phyloP scores from a whole-genome alignment of 2,329 filamentous ascomycete genomes.

The Aspergillus quadrilineatus region DNA sequence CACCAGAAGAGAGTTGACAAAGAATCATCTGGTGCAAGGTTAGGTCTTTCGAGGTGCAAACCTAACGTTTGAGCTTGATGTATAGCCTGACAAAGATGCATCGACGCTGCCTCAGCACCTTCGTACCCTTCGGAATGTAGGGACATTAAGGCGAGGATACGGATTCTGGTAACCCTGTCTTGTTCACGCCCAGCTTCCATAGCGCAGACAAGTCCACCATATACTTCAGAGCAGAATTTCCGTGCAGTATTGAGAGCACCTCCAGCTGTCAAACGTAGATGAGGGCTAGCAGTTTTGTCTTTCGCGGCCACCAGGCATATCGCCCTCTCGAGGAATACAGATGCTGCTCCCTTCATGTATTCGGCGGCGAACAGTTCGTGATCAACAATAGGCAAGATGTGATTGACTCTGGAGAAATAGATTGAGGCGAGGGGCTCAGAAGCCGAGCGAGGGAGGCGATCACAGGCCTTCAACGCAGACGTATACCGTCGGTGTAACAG shows the following conservation, averaged over 20 bases:
- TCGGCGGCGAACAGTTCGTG: constrained; percentile 26
- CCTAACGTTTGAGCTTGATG: constrained; percentile 43
- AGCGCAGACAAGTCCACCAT: constrained; percentile 37
- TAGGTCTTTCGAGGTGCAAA: constrained; percentile 39
- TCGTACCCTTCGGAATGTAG: constrained; percentile 43
- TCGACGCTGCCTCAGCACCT: constrained; percentile 41
- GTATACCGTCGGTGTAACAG: constrained; percentile 27
- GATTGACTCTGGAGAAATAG: constrained; percentile 40
- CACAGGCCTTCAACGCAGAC: constrained; percentile 28
- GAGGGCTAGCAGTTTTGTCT: constrained; percentile 30
- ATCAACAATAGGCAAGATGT: constrained; percentile 40
- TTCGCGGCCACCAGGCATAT: constrained; percentile 45
- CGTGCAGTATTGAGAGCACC: constrained; percentile 35
- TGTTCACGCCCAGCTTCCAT: constrained; percentile 40
- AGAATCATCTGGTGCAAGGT: too few species aligned
- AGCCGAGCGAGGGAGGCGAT: constrained; percentile 34
- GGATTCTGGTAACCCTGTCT: constrained; percentile 39
- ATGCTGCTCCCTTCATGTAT: constrained; percentile 24
- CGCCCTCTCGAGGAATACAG: constrained; percentile 40
- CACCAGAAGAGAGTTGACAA: constrained; percentile 37
- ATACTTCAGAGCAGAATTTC: constrained; percentile 40
- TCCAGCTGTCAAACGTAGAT: constrained; percentile 31
- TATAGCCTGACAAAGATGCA: constrained; percentile 42
- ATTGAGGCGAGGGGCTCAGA: constrained; percentile 33
- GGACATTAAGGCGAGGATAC: constrained; percentile 41